Base-by-base conservation (phyloP, 371 early-diverging fungal genomes). In the Ordospora pajunii region DNA sequence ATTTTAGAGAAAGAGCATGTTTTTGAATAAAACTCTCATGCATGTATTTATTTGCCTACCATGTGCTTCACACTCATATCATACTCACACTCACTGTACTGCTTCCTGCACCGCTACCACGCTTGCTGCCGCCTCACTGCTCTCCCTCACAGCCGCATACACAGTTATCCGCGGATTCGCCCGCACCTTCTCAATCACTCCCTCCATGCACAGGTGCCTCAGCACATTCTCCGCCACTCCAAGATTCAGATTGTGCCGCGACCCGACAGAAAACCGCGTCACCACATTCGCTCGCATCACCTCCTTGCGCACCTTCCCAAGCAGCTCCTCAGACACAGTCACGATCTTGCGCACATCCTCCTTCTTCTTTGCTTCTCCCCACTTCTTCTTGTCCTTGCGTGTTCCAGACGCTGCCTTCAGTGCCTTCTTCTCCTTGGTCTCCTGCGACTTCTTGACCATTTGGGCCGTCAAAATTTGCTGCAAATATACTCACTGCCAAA, bases 311-410 rank as follows among this genome's bases (percentile, higher is more conserved):
- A 83, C 78, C 66, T 81, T 83, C 19, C 62, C 37, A 27, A 79
- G 73, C 6, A 75, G 17, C 8, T 80, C 81, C 43, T 77, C 75
- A 43, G 66, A 58, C 11, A 81, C 75, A 11, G 72, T 73, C 32
- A 76, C 78, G 0, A 21, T 40, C 67, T 71, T 81, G 21, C 74
- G 22, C 14, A 44, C 42, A 23, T 69, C 78, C n/a, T 79, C 84
- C 46, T 78, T 79, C 53, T 46, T 75, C 50, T 70, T 76, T 44
- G 64, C 65, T 19, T 67, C 75, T 25, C 73, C 58, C 84, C 84
- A 83, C 71, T 79, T 83, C 79, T 83, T 83, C 42, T 75, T 70
- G 48, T 77, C 80, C 68, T 83, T 80, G 45, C 70, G 69, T 62
- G 78, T 70, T 22, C 75, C 54, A 32, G 66, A 77, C 37, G 52